Evolutionary conservation across 108 stramenopile species (phyloP).

Genomic region (Epithemia pelagica): DNA sequence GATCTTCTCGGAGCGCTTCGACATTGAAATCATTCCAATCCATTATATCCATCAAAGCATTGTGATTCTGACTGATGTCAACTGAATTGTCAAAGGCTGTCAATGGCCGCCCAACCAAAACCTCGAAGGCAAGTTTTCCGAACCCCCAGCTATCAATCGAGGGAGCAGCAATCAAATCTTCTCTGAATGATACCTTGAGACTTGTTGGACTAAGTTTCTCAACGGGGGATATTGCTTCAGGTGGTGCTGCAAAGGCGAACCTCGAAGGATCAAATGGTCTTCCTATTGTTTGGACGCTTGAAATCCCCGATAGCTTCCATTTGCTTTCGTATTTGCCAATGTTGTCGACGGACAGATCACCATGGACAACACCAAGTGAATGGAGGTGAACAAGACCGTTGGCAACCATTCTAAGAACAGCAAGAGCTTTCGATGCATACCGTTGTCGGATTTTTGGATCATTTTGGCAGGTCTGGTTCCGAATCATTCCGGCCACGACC

Average conservation of each 20-base stretch:
- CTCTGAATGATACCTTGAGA: slow-evolving; percentile 16
- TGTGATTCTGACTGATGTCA: slow-evolving; percentile 9
- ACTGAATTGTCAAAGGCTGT: slow-evolving; percentile 29
- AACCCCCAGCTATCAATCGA: slow-evolving; percentile 74
- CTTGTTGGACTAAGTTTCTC: slow-evolving; percentile 12
- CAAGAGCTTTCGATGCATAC: slow-evolving; percentile 51
- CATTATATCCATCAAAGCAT: slow-evolving; percentile 18
- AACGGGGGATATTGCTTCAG: slow-evolving; percentile 43
- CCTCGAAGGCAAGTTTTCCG: slow-evolving; percentile 74
- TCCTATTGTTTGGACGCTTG: slow-evolving; percentile 42
- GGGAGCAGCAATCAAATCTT: slow-evolving; percentile 22
- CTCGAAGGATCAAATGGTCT: slow-evolving; percentile 28
- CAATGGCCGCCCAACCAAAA: slow-evolving; percentile 62
- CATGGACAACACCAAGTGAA: slow-evolving; percentile 57
- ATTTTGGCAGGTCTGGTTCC: slow-evolving; percentile 39
- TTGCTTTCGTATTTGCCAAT: slow-evolving; percentile 61
- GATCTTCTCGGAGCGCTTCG: slow-evolving; percentile 15
- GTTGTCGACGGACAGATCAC: slow-evolving; percentile 39
- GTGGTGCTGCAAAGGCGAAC: slow-evolving; percentile 47
- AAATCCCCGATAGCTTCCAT: slow-evolving; percentile 63
- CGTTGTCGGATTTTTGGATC: slow-evolving; percentile 33
- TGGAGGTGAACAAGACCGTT: slow-evolving; percentile 61
- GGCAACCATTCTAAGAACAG: slow-evolving; percentile 49
- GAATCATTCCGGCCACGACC: slow-evolving; percentile 60
- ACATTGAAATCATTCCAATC: slow-evolving; percentile 24